These are phyloP conservation scores for Corniculantispora saksenae DNA, from an alignment of 2,329 filamentous ascomycete genomes.

Conservation along the genomic window DNA sequence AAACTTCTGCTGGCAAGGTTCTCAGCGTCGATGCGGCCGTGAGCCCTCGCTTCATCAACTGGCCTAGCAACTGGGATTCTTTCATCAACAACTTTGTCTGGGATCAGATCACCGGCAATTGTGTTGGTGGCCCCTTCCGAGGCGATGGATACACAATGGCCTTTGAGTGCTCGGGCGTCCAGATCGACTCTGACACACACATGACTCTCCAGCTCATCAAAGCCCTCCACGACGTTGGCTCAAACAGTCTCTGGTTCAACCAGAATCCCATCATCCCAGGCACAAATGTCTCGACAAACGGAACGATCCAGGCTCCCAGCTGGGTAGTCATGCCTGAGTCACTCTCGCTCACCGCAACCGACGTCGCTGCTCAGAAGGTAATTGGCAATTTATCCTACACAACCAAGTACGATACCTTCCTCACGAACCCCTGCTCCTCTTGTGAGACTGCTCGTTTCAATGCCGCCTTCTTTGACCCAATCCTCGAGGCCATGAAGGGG, in stretches of 20 bases:
- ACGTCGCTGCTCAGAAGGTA: conserved; percentile 33
- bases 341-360: conserved; percentile 37
- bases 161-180: conserved; percentile 38
- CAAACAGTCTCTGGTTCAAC: conserved; percentile 42
- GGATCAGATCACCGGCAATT: conserved; percentile 39
- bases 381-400: conserved; percentile 39
- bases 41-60: conserved; percentile 42
- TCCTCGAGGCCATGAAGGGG: conserved; percentile 39
- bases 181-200: conserved; percentile 41
- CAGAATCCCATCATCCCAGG: conserved; percentile 40
- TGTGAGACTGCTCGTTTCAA: conserved; percentile 40
- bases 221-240: conserved; percentile 38
- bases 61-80: conserved; percentile 39
- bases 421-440: conserved; percentile 37
- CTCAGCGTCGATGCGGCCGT: conserved; percentile 35
- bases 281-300: conserved; percentile 32
- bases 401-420: conserved; percentile 40
- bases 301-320: conserved; percentile 27
- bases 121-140: conserved; percentile 34
- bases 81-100: conserved; percentile 44
- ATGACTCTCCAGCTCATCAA: conserved; percentile 43
- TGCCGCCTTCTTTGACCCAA: conserved; percentile 38
- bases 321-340: conserved; percentile 44
- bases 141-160: conserved; percentile 40
- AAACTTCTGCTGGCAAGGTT: conserved; percentile 30